A percentile compares a stretch with the other conserved stretches of the same genome.
These are phyloP conservation scores for Erythrophleum fordii DNA, from an alignment of 306 rosid species.

Conservation along the genomic window DNA sequence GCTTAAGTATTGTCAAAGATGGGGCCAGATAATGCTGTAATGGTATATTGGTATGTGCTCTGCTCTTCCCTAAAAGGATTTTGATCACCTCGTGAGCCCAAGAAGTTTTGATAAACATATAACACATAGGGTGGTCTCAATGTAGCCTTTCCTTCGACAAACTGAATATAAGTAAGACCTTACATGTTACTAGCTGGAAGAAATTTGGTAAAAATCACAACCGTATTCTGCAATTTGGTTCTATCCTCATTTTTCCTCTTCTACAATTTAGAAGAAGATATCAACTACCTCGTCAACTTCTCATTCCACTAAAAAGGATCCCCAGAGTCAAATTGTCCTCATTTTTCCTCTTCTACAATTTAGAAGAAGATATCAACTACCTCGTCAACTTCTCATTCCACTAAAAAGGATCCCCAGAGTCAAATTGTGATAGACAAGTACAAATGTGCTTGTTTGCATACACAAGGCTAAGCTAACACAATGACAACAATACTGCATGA, in stretches of 20 bases:
- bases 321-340: too few species aligned
- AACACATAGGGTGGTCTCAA: neutral
- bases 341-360: too few species aligned
- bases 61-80: slow-evolving; percentile 10
- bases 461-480: neutral
- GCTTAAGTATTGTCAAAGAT: slow-evolving; percentile 1
- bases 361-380: slow-evolving; percentile 12
- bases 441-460: slow-evolving; percentile 1
- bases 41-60: neutral
- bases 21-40: neutral
- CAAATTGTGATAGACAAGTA: too few species aligned
- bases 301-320: slow-evolving; percentile 17
- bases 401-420: too few species aligned
- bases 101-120: neutral
- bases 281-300: slow-evolving; percentile 7
- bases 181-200: neutral
- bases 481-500: too few species aligned
- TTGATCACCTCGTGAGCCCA: neutral
- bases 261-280: slow-evolving; percentile 4
- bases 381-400: slow-evolving; percentile 13
- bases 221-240: neutral
- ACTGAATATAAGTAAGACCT: neutral
- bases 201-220: too few species aligned
- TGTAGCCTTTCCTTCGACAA: too few species aligned
- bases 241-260: too few species aligned